A percentile compares a stretch with the other conserved stretches of the same genome.
Conservation (phyloP, 1,139 yeast species). For the Wickerhamiella infanticola region DNA sequence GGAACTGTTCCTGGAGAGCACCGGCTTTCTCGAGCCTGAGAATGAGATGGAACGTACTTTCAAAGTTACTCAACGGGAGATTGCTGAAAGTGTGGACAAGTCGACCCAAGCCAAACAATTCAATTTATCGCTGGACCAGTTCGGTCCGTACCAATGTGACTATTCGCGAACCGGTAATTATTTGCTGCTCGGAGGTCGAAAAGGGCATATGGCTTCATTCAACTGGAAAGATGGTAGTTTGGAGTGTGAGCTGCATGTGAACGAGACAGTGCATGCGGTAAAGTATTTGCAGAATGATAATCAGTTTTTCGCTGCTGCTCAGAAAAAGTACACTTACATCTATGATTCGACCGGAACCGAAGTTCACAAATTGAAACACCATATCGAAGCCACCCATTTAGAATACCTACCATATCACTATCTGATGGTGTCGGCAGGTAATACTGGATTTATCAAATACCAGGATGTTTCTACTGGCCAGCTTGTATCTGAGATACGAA, state of each 20-base stretch:
- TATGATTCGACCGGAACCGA: conserved; percentile 87
- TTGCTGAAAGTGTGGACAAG: conserved; percentile 62
- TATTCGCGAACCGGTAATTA: conserved; percentile 81
- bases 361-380: conserved; percentile 80
- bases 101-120: conserved; percentile 56
- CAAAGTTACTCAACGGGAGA: conserved; percentile 70
- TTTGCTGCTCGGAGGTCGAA: conserved; percentile 67
- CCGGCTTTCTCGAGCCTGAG: conserved; percentile 82
- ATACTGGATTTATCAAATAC: conserved; percentile 73
- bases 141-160: conserved; percentile 77
- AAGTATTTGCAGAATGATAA: conserved; percentile 73
- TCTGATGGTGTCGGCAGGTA: conserved; percentile 73
- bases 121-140: conserved; percentile 54
- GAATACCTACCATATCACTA: conserved; percentile 91
- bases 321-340: conserved; percentile 82
- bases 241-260: conserved; percentile 66
- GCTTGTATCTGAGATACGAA: conserved; percentile 65
- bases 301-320: conserved; percentile 93
- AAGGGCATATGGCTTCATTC: conserved; percentile 91
- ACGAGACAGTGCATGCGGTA: conserved; percentile 83
- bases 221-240: conserved; percentile 87
- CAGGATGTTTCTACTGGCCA: conserved; percentile 94
- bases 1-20: conserved; percentile 65
- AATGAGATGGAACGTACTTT: conserved; percentile 79
- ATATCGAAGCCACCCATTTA: conserved; percentile 65